Evolutionary conservation across 2,329 filamentous ascomycete species (phyloP), one percentile per base, ranked within the genome.

Genomic region (Fusarium euwallaceae): DNA sequence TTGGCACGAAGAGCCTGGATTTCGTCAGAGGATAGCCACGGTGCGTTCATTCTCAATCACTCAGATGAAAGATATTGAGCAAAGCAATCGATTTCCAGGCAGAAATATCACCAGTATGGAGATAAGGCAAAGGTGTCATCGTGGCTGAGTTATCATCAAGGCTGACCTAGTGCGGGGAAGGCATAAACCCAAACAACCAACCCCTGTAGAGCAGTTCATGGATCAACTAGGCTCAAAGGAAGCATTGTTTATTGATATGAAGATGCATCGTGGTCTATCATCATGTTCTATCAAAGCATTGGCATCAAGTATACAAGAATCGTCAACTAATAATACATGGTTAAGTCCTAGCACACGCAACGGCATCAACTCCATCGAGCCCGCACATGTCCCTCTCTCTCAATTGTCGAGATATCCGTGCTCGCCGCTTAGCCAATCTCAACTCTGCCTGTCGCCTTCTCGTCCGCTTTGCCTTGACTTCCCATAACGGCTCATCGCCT

Each of bases 351-450:
- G 27, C 16, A 61, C 32, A n/a, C 32, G 27, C 10, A 61, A 71
- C 14, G 6, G 24, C n/a, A 61, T 20, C 32, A 20, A 22, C 12
- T 11, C 67, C 36, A 77, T 36, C 59, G 12, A 20, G 43, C 20
- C 20, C 24, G 16, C 53, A 62, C 27, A 20, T 5, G 55, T 29
- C n/a, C 39, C 20, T 71, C 72, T 72, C 75, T 53, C 67, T 76
- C 14, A 79, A 58, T 45, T 82, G 78, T 29, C 79, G 79, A 45
- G 82, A 84, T 34, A 79, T 78, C n/a, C 82, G 78, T 17, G 82
- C 78, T 64, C 82, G 80, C 61, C 80, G 79, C 76, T 84, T 84
- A 11, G 83, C 67, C 66, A 80, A 81, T 59, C 78, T 81, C 70
- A 83, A 80, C 56, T 83, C 82, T 8, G 76, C 75, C 58, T 77